Evolutionary conservation across 768 basidiomycete species (phyloP).

Genomic region (Chalciporus pseudorubinellus): DNA sequence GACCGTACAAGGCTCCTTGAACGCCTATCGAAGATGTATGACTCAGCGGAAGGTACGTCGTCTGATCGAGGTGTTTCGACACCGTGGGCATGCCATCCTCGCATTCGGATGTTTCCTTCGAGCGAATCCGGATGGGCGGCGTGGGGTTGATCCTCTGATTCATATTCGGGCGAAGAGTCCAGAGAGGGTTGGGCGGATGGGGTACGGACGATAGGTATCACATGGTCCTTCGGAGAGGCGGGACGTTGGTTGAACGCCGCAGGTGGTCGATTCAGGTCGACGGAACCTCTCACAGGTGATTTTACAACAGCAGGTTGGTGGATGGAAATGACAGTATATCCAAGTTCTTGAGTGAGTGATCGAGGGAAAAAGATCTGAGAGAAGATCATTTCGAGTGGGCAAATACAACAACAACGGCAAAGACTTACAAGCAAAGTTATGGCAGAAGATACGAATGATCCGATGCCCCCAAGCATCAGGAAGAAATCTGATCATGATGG

Average conservation of each 20-base stretch:
- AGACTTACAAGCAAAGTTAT: constrained; percentile 71
- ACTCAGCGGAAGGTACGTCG: constrained; percentile 13
- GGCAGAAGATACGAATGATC: constrained; percentile 75
- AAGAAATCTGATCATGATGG: constrained; percentile 51
- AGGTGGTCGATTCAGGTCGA: constrained; percentile 21
- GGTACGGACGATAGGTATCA: constrained; percentile 22
- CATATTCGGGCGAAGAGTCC: constrained; percentile 38
- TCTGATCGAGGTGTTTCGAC: constrained; percentile 6
- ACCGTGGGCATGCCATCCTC: constrained; percentile 18
- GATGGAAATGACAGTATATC: constrained; percentile 45
- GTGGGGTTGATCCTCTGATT: constrained; percentile 32
- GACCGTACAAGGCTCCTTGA: constrained; percentile 29
- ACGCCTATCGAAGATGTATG: constrained; percentile 28
- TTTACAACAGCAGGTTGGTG: constrained; percentile 26
- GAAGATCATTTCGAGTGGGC: neutral
- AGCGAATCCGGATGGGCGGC: constrained; percentile 12
- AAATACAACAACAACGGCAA: neutral
- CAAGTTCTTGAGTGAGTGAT: constrained; percentile 61
- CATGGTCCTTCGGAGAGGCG: constrained; percentile 22
- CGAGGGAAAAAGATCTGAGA: constrained; percentile 75
- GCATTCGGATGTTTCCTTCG: constrained; percentile 26
- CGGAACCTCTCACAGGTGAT: constrained; percentile 22
- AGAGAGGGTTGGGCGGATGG: constrained; percentile 19
- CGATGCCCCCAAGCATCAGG: constrained; percentile 67
- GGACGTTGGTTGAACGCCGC: constrained; percentile 8